Conservation (phyloP, 768 basidiomycete genomes). For the Pleurotus tuber-regium region DNA sequence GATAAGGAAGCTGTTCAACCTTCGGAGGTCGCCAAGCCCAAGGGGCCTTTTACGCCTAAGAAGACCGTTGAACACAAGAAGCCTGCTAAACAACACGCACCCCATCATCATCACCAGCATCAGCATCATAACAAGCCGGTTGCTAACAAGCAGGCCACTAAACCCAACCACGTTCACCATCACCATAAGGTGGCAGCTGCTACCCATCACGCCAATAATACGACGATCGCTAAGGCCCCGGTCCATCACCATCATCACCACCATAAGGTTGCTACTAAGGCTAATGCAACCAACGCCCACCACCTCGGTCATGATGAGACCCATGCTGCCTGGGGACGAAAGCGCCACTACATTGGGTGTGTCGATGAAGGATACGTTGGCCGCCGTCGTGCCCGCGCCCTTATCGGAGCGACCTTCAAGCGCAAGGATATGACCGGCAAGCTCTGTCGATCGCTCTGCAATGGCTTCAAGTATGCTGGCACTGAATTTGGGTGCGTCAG, state of each 20-base stretch:
- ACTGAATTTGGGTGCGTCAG: constrained; percentile 4
- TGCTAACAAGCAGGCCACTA: no score
- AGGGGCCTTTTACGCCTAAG: no score
- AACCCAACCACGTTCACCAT: no score
- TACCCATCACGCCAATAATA: no score
- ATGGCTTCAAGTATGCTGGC: not conserved
- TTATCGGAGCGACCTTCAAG: constrained; percentile 3
- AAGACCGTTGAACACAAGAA: no score
- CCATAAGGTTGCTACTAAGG: not conserved
- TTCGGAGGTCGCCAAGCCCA: no score
- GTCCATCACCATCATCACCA: not conserved
- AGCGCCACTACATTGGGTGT: constrained; percentile 7
- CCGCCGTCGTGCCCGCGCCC: constrained; percentile 2
- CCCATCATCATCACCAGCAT: not conserved
- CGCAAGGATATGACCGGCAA: constrained; percentile 8
- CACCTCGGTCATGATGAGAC: not conserved
- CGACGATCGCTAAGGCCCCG: no score
- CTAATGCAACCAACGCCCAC: no score
- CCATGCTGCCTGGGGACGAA: not conserved
- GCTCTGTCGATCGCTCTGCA: constrained; percentile 6
- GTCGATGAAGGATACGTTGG: constrained; percentile 3
- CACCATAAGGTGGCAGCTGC: no score
- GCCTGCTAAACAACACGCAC: no score
- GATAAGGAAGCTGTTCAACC: no score
- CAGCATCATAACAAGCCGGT: no score